Conservation (phyloP, 2,329 filamentous ascomycete genomes). For the Acrocalymma vagum region DNA sequence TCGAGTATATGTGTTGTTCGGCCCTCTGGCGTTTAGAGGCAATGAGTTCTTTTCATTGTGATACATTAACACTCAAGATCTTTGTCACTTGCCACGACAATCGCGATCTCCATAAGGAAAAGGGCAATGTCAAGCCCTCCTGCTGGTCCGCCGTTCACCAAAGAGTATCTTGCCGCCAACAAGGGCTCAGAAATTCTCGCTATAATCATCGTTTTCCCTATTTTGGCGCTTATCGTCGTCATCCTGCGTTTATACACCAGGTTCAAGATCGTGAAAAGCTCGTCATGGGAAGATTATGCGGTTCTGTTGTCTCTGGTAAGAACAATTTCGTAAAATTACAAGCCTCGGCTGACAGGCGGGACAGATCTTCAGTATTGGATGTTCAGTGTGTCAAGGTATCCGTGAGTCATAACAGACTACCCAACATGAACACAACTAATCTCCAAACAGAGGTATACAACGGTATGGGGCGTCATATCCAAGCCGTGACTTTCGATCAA, state of each 20-base stretch:
- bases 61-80: no score
- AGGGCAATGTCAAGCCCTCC: constrained; percentile 1
- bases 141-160: neutral
- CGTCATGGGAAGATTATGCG: constrained; percentile 20
- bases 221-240: constrained; percentile 15
- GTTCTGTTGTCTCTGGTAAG: constrained; percentile 21
- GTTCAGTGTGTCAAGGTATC: constrained; percentile 25
- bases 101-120: no score
- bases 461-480: constrained; percentile 26
- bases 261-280: constrained; percentile 18
- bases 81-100: no score
- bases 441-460: constrained; percentile 18
- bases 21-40: no score
- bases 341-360: neutral
- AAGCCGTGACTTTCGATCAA: constrained; percentile 20
- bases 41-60: no score
- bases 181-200: constrained; percentile 20
- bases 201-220: constrained; percentile 21
- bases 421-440: neutral
- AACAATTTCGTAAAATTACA: neutral
- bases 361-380: constrained; percentile 23
- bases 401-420: constrained; percentile 12
- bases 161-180: constrained; percentile 17
- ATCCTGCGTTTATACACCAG: constrained; percentile 20
- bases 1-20: no score